Evolutionary conservation across 2,329 filamentous ascomycete genomes (phyloP), one percentile per base, ranked within the genome.

Genomic region (Pseudogymnoascus destructans): DNA sequence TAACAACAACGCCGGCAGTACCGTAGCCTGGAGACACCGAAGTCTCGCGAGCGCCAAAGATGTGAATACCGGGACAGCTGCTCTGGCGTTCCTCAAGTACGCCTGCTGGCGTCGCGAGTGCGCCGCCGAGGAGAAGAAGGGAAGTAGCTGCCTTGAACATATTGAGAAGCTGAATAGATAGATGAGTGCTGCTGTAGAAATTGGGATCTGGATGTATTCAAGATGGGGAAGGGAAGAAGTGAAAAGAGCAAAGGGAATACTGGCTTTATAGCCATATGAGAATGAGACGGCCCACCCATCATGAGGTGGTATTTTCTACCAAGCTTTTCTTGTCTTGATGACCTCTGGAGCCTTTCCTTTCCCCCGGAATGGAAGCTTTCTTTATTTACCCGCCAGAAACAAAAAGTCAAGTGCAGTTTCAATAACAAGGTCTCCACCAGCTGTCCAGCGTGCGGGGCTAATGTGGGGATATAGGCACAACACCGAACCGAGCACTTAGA

Each of bases 31-130:
- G 62, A 1, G 74, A 59, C 6, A 64, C 75, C 0, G 74, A 77
- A 3, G 76, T 79, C 65, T 78, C 76, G 25, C 76, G 73, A 4
- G 77, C 77, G 17, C 76, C 77, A 59, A 78, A 78, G 59, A 78
- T 67, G 61, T 78, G 75, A 54, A 79, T 68, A 11, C 66, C 61
- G 2, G 76, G 75, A 63, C 76, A 79, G 57, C 36, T 56, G 23
- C 27, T 9, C 55, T 59, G 30, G 52, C 27, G 33, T 27, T 49
- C 36, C 57, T 58, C 25, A 57, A 19, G 46, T 15, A 36, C 5
- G 33, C 46, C 57, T 11, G 40, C 15, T 57, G 57, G 46, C 35
- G 33, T 42, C 15, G 59, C 57, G 32, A 58, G 30, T 6, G 33
- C 21, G 13, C 38, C 42, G 2, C 32, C 30, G 46, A 52, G 25